Conservation (phyloP, 768 basidiomycete genomes). For the Psilocybe azurescens region DNA sequence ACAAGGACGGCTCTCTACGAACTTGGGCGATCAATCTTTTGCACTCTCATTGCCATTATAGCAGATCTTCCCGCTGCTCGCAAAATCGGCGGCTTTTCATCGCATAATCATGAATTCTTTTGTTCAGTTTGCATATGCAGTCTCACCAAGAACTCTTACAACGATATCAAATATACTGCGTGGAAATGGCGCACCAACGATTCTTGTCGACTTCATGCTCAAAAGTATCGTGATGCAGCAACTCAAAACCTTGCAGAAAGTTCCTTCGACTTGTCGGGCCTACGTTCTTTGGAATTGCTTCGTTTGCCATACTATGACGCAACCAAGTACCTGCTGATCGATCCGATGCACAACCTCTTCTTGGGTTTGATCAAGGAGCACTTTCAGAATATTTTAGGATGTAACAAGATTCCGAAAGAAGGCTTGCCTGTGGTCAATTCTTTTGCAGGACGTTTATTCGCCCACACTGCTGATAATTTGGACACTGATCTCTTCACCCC, state of each 20-base stretch:
- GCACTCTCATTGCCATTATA: conserved; percentile 31
- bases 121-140: conserved; percentile 20
- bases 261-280: neutral
- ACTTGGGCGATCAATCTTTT: conserved; percentile 25
- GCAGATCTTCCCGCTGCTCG: conserved; percentile 42
- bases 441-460: too few species aligned
- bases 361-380: conserved; percentile 37
- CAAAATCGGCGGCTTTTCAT: conserved; percentile 27
- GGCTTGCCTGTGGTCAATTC: too few species aligned
- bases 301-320: conserved; percentile 47
- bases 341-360: conserved; percentile 47
- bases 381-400: conserved; percentile 29
- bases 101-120: conserved; percentile 10
- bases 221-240: neutral
- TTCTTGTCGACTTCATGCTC: conserved; percentile 17
- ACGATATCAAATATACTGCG: conserved; percentile 17
- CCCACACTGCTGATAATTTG: too few species aligned
- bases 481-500: too few species aligned
- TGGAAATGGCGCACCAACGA: conserved; percentile 24
- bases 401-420: neutral
- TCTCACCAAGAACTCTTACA: conserved; percentile 16
- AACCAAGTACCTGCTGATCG: conserved; percentile 32
- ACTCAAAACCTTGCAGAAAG: conserved; percentile 13
- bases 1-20: neutral
- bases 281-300: conserved; percentile 32